These are phyloP conservation scores for Trichoderma harzianum DNA, from an alignment of 2,329 filamentous ascomycete genomes.

Conservation along the genomic window DNA sequence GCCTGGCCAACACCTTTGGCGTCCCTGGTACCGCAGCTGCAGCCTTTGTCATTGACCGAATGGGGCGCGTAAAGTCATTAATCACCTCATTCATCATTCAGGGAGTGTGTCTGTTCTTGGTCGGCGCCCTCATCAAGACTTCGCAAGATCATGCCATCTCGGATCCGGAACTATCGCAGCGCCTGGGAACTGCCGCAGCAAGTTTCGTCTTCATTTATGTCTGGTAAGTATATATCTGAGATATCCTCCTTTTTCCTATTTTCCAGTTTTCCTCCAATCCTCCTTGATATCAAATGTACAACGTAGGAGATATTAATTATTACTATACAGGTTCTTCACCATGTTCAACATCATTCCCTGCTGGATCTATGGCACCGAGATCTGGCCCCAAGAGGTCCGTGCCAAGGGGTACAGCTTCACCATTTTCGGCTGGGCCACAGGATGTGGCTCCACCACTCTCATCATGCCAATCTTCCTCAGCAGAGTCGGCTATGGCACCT, in stretches of 20 bases:
- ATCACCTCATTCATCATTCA: conserved; percentile 32
- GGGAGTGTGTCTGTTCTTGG: conserved; percentile 29
- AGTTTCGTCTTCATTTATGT: conserved; percentile 27
- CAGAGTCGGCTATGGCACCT: conserved; percentile 45
- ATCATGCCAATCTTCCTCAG: conserved; percentile 52
- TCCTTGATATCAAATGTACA: neutral
- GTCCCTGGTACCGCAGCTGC: conserved; percentile 50
- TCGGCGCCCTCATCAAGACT: conserved; percentile 33
- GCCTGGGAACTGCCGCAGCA: conserved; percentile 24
- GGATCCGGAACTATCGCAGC: conserved; percentile 18
- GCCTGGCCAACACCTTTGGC: conserved; percentile 50
- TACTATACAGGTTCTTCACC: conserved; percentile 27
- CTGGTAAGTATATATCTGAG: conserved; percentile 20
- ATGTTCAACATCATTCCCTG: conserved; percentile 35
- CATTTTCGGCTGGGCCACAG: conserved; percentile 58
- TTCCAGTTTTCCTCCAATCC: neutral
- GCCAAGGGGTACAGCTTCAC: conserved; percentile 59
- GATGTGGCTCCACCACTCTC: conserved; percentile 51
- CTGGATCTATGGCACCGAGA: conserved; percentile 46
- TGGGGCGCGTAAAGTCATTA: conserved; percentile 38
- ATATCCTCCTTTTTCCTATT: neutral
- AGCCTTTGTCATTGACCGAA: conserved; percentile 47
- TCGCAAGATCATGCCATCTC: conserved; percentile 20
- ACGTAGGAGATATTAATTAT: conserved; percentile 1
- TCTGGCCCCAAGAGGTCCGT: conserved; percentile 54